Evolutionary conservation across 805 yeast genomes (phyloP).

Genomic region (Starmerella roubikii): DNA sequence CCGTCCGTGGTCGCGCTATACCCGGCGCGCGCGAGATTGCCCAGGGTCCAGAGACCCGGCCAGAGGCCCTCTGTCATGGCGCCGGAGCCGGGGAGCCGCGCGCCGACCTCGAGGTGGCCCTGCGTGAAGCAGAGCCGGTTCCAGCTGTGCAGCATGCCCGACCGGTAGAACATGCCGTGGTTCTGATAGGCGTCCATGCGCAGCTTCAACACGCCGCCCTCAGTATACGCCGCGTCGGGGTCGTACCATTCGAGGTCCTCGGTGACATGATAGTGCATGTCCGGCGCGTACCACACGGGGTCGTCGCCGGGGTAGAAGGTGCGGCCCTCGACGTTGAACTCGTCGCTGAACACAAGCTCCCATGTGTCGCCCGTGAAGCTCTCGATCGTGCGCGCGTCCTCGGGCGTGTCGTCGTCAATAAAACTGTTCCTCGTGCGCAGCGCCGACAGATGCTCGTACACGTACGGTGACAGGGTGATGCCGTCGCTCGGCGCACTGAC

Average conservation of each 20-base stretch:
- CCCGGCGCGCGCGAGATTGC: slow-evolving; percentile 87
- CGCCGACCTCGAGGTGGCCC: slow-evolving; percentile 66
- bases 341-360: slow-evolving; percentile 78
- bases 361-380: slow-evolving; percentile 52
- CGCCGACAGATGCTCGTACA: slow-evolving; percentile 44
- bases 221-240: slow-evolving; percentile 77
- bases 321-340: slow-evolving; percentile 79
- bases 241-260: slow-evolving; percentile 87
- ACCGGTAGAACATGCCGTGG: slow-evolving; percentile 68
- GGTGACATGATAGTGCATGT: slow-evolving; percentile 76
- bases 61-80: slow-evolving; percentile 70
- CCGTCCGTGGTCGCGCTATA: slow-evolving; percentile 79
- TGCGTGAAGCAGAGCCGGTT: slow-evolving; percentile 80
- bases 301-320: slow-evolving; percentile 85
- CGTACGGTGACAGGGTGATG: slow-evolving; percentile 40
- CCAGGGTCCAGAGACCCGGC: slow-evolving; percentile 96
- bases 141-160: slow-evolving; percentile 91
- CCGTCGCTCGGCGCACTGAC: slow-evolving; percentile 19
- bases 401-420: slow-evolving; percentile 63
- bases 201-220: slow-evolving; percentile 53
- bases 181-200: slow-evolving; percentile 71
- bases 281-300: slow-evolving; percentile 79
- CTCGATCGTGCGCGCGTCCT: slow-evolving; percentile 34
- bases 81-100: slow-evolving; percentile 68
- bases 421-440: slow-evolving; percentile 38